Evolutionary conservation across 1,284 basidiomycete genomes (phyloP).

Genomic region (Austropuccinia psidii): DNA sequence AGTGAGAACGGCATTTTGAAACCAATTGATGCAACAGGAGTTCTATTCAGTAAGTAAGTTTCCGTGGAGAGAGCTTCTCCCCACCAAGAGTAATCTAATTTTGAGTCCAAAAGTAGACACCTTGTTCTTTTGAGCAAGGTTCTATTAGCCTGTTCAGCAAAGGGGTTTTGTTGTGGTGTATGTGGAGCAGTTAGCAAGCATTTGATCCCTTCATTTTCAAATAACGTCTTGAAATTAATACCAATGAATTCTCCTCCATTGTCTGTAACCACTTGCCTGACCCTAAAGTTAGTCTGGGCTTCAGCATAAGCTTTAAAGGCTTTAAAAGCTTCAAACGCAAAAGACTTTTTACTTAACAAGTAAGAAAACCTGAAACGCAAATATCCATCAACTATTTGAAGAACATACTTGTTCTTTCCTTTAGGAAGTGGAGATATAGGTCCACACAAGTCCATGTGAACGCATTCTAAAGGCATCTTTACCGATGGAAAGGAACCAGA

Average conservation of each 20-base stretch:
- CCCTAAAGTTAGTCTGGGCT: not conserved
- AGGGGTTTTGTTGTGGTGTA: too few relatives aligned
- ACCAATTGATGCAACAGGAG: too few relatives aligned
- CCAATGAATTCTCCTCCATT: conserved; percentile 2
- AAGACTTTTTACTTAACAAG: not conserved
- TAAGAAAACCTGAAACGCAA: not conserved
- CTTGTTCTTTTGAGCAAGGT: too few relatives aligned
- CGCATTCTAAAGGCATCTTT: not conserved
- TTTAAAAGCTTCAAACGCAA: not conserved
- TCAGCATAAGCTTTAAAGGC: not conserved
- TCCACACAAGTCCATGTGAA: conserved; percentile 13
- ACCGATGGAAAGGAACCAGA: not conserved
- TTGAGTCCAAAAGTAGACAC: too few relatives aligned
- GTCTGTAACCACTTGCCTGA: not conserved
- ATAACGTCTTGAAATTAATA: not conserved
- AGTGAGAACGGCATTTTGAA: too few relatives aligned
- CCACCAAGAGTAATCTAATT: too few relatives aligned
- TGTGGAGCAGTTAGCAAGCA: too few relatives aligned
- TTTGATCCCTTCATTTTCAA: not conserved
- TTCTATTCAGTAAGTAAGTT: too few relatives aligned
- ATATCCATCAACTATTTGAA: conserved; percentile 4
- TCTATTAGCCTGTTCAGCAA: too few relatives aligned
- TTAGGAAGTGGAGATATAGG: not conserved
- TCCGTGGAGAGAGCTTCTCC: too few relatives aligned
- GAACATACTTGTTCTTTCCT: not conserved